These are phyloP conservation scores for Eucalyptus polyanthemos DNA, from an alignment of 345 rosid genomes.

Conservation along the genomic window DNA sequence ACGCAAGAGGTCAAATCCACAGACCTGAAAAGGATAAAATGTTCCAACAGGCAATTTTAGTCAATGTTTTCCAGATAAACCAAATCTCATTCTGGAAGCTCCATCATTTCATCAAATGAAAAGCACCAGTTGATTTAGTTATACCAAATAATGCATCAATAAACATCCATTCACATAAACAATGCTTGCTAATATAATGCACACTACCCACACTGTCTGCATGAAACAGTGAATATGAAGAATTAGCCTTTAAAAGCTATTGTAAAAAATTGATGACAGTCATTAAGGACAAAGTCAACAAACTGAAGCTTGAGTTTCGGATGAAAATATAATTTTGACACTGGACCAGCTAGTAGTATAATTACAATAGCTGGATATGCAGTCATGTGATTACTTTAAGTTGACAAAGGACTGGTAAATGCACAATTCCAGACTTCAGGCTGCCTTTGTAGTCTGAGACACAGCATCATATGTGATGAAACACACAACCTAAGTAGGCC, in stretches of 20 bases:
- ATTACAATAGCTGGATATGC: not conserved
- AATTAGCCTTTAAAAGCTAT: not conserved
- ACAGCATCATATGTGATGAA: not conserved
- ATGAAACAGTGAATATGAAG: not conserved
- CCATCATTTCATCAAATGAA: not conserved
- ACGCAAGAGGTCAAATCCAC: constrained; percentile 98
- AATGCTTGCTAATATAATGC: not conserved
- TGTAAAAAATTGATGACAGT: not conserved
- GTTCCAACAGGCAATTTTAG: not conserved
- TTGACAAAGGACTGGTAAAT: not conserved
- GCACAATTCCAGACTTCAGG: not conserved
- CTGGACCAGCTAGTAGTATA: not conserved
- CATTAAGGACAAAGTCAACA: not conserved
- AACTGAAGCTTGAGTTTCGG: not conserved
- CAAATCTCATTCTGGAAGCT: not conserved
- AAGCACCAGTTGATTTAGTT: not conserved
- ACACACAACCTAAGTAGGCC: not conserved
- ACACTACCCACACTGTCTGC: not conserved
- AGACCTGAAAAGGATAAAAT: constrained; percentile 47
- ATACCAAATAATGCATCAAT: not conserved
- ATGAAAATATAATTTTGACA: not conserved
- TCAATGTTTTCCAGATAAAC: not conserved
- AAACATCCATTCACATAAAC: not conserved
- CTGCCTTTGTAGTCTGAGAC: not conserved
- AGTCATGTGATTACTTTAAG: not conserved